phyloP scores from a whole-genome alignment of 2,329 filamentous ascomycete genomes.

The Neurospora sp. region DNA sequence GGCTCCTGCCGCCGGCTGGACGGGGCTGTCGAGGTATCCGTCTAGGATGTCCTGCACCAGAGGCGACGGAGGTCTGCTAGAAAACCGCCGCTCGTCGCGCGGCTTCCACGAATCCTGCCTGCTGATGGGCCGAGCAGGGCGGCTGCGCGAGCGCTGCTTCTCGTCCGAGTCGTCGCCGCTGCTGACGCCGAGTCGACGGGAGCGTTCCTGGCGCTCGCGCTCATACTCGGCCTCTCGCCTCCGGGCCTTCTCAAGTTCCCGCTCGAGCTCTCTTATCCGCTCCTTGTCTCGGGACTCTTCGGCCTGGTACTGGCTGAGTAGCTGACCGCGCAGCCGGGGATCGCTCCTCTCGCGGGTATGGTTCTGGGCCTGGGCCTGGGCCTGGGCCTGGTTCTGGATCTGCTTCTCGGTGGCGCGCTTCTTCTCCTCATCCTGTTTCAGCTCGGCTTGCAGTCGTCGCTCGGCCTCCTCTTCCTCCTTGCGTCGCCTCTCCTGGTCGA shows the following conservation, averaged over 20 bases:
- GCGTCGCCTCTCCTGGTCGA: constrained; percentile 57
- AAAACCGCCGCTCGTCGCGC: constrained; percentile 52
- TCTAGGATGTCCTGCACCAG: neutral
- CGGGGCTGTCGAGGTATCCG: neutral
- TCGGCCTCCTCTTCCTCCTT: constrained; percentile 71
- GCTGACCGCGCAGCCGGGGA: constrained; percentile 67
- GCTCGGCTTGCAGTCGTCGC: constrained; percentile 31
- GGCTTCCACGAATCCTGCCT: constrained; percentile 53
- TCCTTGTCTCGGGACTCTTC: constrained; percentile 37
- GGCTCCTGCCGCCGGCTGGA: neutral
- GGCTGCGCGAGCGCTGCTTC: constrained; percentile 32
- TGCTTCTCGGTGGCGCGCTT: constrained; percentile 62
- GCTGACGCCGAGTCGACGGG: constrained; percentile 21
- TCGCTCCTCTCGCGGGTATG: constrained; percentile 53
- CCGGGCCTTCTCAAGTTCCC: constrained; percentile 53
- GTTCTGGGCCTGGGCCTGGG: constrained; percentile 54
- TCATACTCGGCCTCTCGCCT: constrained; percentile 55
- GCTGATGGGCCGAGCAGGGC: constrained; percentile 34
- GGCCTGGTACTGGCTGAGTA: constrained; percentile 76
- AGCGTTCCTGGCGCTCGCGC: constrained; percentile 43
- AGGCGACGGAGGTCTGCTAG: neutral
- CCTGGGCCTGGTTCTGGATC: constrained; percentile 56
- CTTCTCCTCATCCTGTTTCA: constrained; percentile 60
- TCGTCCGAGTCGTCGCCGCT: constrained; percentile 17
- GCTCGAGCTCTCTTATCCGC: constrained; percentile 73